A percentile compares a stretch with the other conserved stretches of the same genome.
phyloP scores from a whole-genome alignment of 2,329 filamentous ascomycete species.

The Pseudonectria foliicola region DNA sequence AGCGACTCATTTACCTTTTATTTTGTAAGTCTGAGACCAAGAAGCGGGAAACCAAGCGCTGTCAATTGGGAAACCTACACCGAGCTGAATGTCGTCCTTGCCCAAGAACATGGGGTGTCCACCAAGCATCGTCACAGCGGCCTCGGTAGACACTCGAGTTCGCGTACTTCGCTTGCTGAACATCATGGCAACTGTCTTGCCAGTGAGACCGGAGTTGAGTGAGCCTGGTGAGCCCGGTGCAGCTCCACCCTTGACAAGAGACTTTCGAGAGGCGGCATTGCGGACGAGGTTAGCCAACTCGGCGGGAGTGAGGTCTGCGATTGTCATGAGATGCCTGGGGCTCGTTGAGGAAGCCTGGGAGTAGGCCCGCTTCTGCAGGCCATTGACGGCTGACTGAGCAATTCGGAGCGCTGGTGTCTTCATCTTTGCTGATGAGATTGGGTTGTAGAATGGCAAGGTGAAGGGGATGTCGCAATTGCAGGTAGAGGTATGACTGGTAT shows the following conservation, averaged over 20 bases:
- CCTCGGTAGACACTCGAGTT: conserved; percentile 89
- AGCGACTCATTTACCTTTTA: conserved; percentile 79
- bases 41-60: background rate
- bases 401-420: conserved; percentile 27
- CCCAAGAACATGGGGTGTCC: conserved; percentile 95
- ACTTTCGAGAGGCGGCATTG: conserved; percentile 73
- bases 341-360: conserved; percentile 26
- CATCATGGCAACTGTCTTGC: conserved; percentile 86
- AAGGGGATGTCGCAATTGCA: background rate
- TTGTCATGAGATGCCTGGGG: conserved; percentile 85
- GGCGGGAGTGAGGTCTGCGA: conserved; percentile 70
- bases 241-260: conserved; percentile 61
- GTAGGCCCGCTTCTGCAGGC: conserved; percentile 37
- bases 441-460: too few relatives aligned
- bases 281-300: conserved; percentile 79
- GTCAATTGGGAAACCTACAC: conserved; percentile 41
- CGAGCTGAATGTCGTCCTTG: conserved; percentile 92
- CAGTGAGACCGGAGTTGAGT: conserved; percentile 56
- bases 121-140: conserved; percentile 78
- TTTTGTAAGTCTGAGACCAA: conserved; percentile 3
- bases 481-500: background rate
- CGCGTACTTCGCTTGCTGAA: conserved; percentile 95
- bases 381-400: conserved; percentile 26
- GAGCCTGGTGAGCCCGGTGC: conserved; percentile 47
- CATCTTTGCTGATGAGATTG: conserved; percentile 19